Conservation (phyloP, 1,139 yeast genomes). For the Sugiyamaella pinicola region DNA sequence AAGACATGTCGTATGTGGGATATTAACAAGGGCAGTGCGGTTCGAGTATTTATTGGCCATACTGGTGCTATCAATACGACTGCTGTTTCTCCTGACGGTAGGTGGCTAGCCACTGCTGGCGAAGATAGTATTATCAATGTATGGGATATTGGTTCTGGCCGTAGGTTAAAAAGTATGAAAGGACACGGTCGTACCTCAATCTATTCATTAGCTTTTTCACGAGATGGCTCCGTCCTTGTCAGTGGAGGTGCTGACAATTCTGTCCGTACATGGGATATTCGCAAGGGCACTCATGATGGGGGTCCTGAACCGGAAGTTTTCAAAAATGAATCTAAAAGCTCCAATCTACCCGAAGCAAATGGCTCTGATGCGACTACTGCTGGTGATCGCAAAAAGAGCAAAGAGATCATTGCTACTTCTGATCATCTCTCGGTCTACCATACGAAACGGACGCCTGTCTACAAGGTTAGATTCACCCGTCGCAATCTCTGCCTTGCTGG, state of each 20-base stretch:
- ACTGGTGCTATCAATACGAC: slow-evolving; percentile 82
- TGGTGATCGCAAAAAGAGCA: slow-evolving; percentile 51
- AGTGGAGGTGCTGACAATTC: slow-evolving; percentile 94
- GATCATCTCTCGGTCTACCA: slow-evolving; percentile 94
- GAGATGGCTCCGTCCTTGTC: slow-evolving; percentile 85
- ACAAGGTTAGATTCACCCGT: slow-evolving; percentile 87
- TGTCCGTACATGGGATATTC: slow-evolving; percentile 94
- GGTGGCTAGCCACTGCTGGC: slow-evolving; percentile 95
- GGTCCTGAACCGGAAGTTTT: slow-evolving; percentile 82
- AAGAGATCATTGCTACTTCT: slow-evolving; percentile 75
- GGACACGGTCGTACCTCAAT: slow-evolving; percentile 92
- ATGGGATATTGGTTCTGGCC: slow-evolving; percentile 95
- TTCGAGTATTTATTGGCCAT: slow-evolving; percentile 93
- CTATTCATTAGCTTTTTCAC: slow-evolving; percentile 80
- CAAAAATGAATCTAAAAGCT: slow-evolving; percentile 26
- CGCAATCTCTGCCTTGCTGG: slow-evolving; percentile 91
- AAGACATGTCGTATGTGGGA: slow-evolving; percentile 99
- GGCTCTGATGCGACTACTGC: slow-evolving; percentile 23
- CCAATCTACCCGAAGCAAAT: slow-evolving; percentile 19
- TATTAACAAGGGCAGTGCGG: slow-evolving; percentile 82
- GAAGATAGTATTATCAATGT: slow-evolving; percentile 87
- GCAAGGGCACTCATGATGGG: slow-evolving; percentile 76
- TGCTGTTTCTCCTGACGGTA: slow-evolving; percentile 94
- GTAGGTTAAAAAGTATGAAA: slow-evolving; percentile 71
- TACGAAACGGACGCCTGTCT: slow-evolving; percentile 92